These are phyloP conservation scores for Prunus padus DNA, from an alignment of 306 rosid species.

Conservation along the genomic window DNA sequence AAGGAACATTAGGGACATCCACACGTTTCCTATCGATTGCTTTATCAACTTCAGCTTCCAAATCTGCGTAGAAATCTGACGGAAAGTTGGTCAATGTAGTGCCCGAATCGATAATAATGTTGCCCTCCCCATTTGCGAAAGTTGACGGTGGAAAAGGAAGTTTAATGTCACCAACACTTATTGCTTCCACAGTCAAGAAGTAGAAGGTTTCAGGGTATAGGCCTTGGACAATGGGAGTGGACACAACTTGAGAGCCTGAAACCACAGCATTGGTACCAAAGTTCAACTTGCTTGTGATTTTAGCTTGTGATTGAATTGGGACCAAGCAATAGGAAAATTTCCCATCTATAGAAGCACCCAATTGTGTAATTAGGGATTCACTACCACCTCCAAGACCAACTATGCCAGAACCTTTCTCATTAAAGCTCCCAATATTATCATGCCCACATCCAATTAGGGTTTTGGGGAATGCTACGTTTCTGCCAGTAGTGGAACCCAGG, in stretches of 20 bases:
- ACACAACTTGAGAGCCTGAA: conserved; percentile 20
- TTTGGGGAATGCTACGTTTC: conserved; percentile 18
- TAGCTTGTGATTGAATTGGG: background rate
- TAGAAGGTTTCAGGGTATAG: conserved; percentile 12
- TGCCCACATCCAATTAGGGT: conserved; percentile 49
- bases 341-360: conserved; percentile 21
- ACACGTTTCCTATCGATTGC: background rate
- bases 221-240: conserved; percentile 24
- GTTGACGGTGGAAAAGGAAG: background rate
- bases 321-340: conserved; percentile 63
- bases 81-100: conserved; percentile 31
- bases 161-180: conserved; percentile 24
- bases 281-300: conserved; percentile 1
- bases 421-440: conserved; percentile 14
- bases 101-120: conserved; percentile 42
- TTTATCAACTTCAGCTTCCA: conserved; percentile 13
- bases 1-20: background rate
- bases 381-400: conserved; percentile 54
- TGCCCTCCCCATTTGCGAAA: background rate
- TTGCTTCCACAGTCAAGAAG: conserved; percentile 19
- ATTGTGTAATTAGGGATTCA: conserved; percentile 34
- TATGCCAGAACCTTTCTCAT: conserved; percentile 29
- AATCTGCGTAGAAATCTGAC: background rate
- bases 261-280: conserved; percentile 36
- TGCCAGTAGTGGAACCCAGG: conserved; percentile 26